Evolutionary conservation across 768 basidiomycete species (phyloP).

Genomic region (Russula ochroleuca): DNA sequence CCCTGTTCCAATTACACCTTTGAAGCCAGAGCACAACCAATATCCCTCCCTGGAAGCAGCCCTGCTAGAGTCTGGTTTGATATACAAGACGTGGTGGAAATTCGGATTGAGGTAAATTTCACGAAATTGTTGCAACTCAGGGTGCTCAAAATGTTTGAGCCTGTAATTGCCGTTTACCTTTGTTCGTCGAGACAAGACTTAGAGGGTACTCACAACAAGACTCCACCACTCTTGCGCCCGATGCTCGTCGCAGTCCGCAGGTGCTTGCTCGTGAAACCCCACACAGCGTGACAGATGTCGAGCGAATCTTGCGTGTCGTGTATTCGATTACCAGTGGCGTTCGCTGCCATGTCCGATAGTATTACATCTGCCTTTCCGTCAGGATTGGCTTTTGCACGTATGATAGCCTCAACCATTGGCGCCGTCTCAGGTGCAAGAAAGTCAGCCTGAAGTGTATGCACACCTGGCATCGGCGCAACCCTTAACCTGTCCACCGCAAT

Average conservation of each 20-base stretch:
- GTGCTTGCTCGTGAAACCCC: conserved; percentile 57
- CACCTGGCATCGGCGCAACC: conserved; percentile 68
- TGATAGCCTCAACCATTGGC: conserved; percentile 40
- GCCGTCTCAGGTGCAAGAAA: conserved; percentile 61
- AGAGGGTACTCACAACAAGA: conserved; percentile 50
- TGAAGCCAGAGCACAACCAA: conserved; percentile 78
- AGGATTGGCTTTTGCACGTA: conserved; percentile 34
- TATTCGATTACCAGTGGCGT: conserved; percentile 63
- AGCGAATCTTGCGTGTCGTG: conserved; percentile 67
- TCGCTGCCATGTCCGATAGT: conserved; percentile 88
- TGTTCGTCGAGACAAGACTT: conserved; percentile 15
- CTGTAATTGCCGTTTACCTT: conserved; percentile 38
- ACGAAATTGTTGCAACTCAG: conserved; percentile 62
- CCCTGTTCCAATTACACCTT: not conserved
- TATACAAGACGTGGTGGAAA: conserved; percentile 62
- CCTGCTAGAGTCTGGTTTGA: conserved; percentile 83
- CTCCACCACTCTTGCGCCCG: conserved; percentile 44
- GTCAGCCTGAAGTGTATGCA: conserved; percentile 69
- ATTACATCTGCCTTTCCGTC: conserved; percentile 66
- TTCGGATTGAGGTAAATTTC: conserved; percentile 50
- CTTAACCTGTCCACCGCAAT: conserved; percentile 78
- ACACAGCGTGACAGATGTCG: conserved; percentile 69
- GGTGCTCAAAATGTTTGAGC: conserved; percentile 82
- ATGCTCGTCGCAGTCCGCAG: conserved; percentile 46
- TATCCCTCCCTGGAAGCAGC: conserved; percentile 78